These are phyloP conservation scores for Penicillium sp. DNA, from an alignment of 2,329 filamentous ascomycete genomes.

Conservation along the genomic window DNA sequence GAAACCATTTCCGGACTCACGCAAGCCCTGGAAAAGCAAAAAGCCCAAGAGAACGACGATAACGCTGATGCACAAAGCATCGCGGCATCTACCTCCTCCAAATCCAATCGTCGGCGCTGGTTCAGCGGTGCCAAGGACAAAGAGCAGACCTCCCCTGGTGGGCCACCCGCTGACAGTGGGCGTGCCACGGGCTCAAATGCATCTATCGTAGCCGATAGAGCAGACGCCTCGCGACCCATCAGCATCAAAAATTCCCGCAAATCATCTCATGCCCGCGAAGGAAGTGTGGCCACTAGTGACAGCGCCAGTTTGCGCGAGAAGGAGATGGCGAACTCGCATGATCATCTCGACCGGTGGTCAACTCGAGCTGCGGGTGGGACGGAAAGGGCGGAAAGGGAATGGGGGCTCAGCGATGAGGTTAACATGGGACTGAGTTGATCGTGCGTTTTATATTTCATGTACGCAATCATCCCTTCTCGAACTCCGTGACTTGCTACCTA, in stretches of 20 bases:
- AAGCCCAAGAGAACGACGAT: conserved; percentile 25
- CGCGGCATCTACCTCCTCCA: conserved; percentile 29
- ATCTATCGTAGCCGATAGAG: conserved; percentile 1
- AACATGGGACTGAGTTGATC: conserved; percentile 76
- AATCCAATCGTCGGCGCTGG: conserved; percentile 39
- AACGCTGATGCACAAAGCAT: conserved; percentile 30
- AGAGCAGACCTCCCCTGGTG: conserved; percentile 25
- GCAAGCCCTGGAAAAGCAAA: conserved; percentile 21
- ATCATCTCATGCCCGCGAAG: conserved; percentile 25
- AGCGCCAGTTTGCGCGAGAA: conserved; percentile 37
- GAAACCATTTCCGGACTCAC: conserved; percentile 39
- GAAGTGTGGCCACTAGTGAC: conserved; percentile 30
- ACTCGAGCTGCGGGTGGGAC: conserved; percentile 56
- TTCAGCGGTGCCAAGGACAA: conserved; percentile 35
- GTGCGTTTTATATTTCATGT: neutral
- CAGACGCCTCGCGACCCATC: conserved; percentile 28
- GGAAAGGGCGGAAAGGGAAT: conserved; percentile 52
- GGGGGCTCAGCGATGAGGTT: conserved; percentile 81
- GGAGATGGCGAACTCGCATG: conserved; percentile 40
- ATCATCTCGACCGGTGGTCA: conserved; percentile 53
- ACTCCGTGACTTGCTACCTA: neutral
- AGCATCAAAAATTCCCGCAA: conserved; percentile 31
- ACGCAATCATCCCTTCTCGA: neutral
- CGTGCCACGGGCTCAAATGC: conserved; percentile 18
- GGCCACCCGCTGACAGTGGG: conserved; percentile 17